A percentile compares a stretch with the other conserved stretches of the same genome.
Conservation (phyloP, 2,329 filamentous ascomycete species). For the Calonectria pseudoreteaudii region DNA sequence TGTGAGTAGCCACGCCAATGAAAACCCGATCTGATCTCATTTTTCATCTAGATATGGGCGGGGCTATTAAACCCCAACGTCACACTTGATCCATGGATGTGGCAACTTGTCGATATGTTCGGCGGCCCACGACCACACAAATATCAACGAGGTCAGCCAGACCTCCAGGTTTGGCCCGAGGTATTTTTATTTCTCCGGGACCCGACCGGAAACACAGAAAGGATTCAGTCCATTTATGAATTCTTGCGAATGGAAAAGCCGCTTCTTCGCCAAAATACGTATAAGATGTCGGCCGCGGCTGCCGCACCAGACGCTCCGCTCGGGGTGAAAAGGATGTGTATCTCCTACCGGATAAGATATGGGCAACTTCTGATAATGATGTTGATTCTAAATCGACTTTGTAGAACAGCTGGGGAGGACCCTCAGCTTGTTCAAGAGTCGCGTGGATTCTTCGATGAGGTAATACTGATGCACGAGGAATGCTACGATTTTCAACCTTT, state of each 20-base stretch:
- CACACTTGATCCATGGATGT: slow-evolving; percentile 26
- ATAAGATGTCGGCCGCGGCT: background rate
- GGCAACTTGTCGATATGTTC: slow-evolving; percentile 16
- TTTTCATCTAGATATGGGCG: slow-evolving; percentile 18
- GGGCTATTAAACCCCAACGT: slow-evolving; percentile 17
- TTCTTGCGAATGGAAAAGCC: slow-evolving; percentile 14
- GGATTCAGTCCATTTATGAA: slow-evolving; percentile 26
- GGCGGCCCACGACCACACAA: slow-evolving; percentile 17
- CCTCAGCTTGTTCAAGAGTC: background rate
- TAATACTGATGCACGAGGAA: background rate
- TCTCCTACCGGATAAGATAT: slow-evolving; percentile 16
- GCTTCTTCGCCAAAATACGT: background rate
- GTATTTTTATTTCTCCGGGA: slow-evolving; percentile 21
- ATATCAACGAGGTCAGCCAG: slow-evolving; percentile 15
- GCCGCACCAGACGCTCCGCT: background rate
- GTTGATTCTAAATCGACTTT: slow-evolving; percentile 12
- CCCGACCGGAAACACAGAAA: slow-evolving; percentile 23
- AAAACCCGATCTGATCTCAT: background rate
- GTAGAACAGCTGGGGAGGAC: slow-evolving; percentile 12
- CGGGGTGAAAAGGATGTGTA: background rate
- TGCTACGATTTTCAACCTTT: slow-evolving; percentile 24
- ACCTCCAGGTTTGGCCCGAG: slow-evolving; percentile 21
- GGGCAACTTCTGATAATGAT: slow-evolving; percentile 21
- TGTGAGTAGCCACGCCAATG: background rate
- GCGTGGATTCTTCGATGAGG: slow-evolving; percentile 17